Evolutionary conservation across 2,329 filamentous ascomycete species (phyloP), one percentile per base, ranked within the genome.

Genomic region (Nemania sp.): DNA sequence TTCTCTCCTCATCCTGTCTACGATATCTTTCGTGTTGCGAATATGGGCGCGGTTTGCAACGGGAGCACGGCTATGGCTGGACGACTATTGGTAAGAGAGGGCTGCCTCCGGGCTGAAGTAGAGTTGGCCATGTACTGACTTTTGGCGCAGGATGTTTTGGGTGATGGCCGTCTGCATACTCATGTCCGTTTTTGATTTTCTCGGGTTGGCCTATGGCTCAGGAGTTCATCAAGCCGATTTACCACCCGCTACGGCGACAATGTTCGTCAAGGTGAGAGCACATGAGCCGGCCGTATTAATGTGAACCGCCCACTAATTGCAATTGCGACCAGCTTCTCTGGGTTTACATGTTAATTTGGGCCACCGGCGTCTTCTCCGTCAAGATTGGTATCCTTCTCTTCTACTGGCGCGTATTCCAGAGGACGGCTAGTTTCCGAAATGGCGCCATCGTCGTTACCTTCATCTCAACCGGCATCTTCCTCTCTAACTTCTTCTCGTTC

Each of bases 371-470:
- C 39, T 67, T 66, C 47, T 52, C 61, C 12, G 66, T 68, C 33
- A 68, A 68, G 42, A 59, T 67, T 40, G 66, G 66, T 26, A 66
- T 67, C 37, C 54, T 68, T 8, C 59, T 68, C 2, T 68, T 66
- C 54, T 68, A 68, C 57, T 68, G 66, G 66, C 56, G 66, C 2
- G 58, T 66, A 5, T 67, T 64, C 33, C 57, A 62, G 28, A 65
- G 44, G 15, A 61, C 61, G 8, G 45, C 44, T 8, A 49, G 49
- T 23, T 66, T 66, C 41, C 62, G 64, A 14, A 31, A 61, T 7
- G 58, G 54, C 19, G 64, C 63, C 8, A 49, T 65, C n/a, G 31
- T 51, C 7, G 63, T 66, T 37, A 54, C 55, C 17, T 47, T 55
- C 8, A 56, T 66, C 24, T 65, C 64, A 6, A 50, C 57, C 8